A percentile compares a stretch with the other conserved stretches of the same genome.
Conservation (phyloP, 257 asterid species). For the Przewalskia tangutica region DNA sequence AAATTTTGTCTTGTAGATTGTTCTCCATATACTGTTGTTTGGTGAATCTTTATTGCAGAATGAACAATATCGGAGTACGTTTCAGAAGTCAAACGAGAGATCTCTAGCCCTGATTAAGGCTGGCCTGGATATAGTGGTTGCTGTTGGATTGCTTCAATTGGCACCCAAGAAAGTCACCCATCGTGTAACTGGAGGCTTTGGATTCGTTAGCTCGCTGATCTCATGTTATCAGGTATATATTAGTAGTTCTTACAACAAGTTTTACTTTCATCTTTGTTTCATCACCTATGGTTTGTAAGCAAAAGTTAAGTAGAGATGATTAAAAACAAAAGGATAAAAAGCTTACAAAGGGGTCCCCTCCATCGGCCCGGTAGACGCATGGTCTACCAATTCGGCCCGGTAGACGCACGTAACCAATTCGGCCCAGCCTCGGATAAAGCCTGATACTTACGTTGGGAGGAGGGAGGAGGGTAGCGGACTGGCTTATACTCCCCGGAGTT, state of each 20-base stretch:
- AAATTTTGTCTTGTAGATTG: background rate
- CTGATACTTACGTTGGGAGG: no score
- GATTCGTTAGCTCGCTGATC: conserved; percentile 76
- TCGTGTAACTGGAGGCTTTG: conserved; percentile 90
- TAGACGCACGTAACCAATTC: background rate
- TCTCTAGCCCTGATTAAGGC: conserved; percentile 75
- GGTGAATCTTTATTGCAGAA: conserved; percentile 33
- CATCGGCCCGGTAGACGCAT: no score
- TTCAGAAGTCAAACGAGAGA: conserved; percentile 69
- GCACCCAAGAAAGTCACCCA: conserved; percentile 91
- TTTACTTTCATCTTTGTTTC: background rate
- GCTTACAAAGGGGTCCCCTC: background rate
- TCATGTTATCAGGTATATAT: conserved; percentile 86
- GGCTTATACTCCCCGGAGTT: background rate
- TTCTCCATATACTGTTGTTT: background rate
- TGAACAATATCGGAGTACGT: conserved; percentile 50
- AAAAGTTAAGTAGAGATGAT: background rate
- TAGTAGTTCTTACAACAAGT: background rate
- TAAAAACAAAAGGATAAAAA: background rate
- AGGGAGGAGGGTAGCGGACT: no score
- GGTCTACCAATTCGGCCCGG: no score
- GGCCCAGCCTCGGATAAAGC: background rate
- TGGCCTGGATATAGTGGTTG: conserved; percentile 74
- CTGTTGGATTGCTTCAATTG: conserved; percentile 88
- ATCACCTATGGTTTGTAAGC: background rate